Percentiles rank a stretch among this genome's conserved stretches.
These are phyloP conservation scores for Periconia sp. DNA, from an alignment of 2,329 filamentous ascomycete genomes.

Conservation along the genomic window DNA sequence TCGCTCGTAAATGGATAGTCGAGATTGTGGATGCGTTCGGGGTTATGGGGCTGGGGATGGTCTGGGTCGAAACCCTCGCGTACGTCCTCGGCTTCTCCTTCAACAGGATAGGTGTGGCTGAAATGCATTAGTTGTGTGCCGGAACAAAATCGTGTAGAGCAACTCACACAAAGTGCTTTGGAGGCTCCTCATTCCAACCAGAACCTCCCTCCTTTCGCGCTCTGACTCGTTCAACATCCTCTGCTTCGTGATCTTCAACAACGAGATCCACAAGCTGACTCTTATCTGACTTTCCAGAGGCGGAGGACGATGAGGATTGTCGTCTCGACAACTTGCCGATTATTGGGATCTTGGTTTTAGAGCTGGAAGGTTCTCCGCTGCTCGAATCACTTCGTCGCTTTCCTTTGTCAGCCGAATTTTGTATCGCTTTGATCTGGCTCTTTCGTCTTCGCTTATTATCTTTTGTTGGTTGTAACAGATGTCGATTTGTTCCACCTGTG, in stretches of 20 bases:
- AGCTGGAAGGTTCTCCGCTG: conserved; percentile 39
- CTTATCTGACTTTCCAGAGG: conserved; percentile 59
- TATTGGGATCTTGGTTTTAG: conserved; percentile 40
- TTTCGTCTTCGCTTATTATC: conserved; percentile 55
- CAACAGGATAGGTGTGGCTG: conserved; percentile 56
- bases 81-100: conserved; percentile 57
- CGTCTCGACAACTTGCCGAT: conserved; percentile 51
- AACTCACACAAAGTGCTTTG: conserved; percentile 63
- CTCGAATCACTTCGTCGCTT: conserved; percentile 49
- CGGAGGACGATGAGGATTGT: conserved; percentile 55
- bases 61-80: conserved; percentile 63
- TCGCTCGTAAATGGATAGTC: conserved; percentile 51
- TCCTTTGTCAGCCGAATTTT: conserved; percentile 50
- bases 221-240: conserved; percentile 66
- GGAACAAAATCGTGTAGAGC: not conserved
- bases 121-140: conserved; percentile 11
- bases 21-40: conserved; percentile 52
- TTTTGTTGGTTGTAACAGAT: conserved; percentile 60
- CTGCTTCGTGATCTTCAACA: conserved; percentile 68
- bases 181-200: conserved; percentile 63
- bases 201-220: conserved; percentile 67
- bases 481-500: conserved; percentile 62
- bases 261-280: conserved; percentile 72
- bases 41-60: conserved; percentile 48
- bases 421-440: conserved; percentile 54